Evolutionary conservation across 2,329 filamentous ascomycete genomes (phyloP), one percentile per base, ranked within the genome.

Genomic region (Alternaria angustiovoidea): DNA sequence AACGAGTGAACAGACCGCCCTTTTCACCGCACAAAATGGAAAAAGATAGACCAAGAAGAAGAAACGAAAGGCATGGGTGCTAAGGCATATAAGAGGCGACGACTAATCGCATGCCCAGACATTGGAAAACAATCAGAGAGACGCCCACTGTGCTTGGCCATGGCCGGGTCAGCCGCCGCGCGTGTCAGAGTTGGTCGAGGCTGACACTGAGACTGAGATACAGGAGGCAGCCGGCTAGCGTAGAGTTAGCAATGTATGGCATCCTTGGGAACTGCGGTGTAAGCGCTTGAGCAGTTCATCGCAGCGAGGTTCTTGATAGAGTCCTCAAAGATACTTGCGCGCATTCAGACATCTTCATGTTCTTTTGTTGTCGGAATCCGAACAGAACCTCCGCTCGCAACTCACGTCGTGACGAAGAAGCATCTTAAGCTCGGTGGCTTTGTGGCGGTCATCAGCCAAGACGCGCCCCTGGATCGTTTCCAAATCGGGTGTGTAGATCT

Each of bases 1-100:
- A 61, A 65, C 54, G 67, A 70, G 49, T 68, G 68, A 26, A 64
- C 39, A 30, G 54, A 51, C 59, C 11, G 57, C 53, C 47, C 51
- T 57, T 59, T 43, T 54, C 36, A 52, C 14, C 49, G 43, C 26
- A 44, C 54, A 59, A 62, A 52, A 61, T 63, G 46, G n/a, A 57
- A 58, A 59, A 59, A 42, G 59, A 51, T 51, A 11, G 41, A 54
- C 30, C 41, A 38, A 53, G 34, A 51, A 48, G n/a, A 16, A 52
- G 8, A 12, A 26, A 39, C 48, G 36, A 46, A 43, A 16, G 28
- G 30, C 7, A 34, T 30, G 48, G 46, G 32, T 11, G 26, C 52
- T 26, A 47, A 49, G 14, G 38, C 32, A 51, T 60, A 51, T 55
- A 41, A 62, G 38, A 61, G 51, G 44, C 28, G 43, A 44, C n/a